Evolutionary conservation across 1,284 basidiomycete genomes (phyloP).

Genomic region (Ustilago loliicola): DNA sequence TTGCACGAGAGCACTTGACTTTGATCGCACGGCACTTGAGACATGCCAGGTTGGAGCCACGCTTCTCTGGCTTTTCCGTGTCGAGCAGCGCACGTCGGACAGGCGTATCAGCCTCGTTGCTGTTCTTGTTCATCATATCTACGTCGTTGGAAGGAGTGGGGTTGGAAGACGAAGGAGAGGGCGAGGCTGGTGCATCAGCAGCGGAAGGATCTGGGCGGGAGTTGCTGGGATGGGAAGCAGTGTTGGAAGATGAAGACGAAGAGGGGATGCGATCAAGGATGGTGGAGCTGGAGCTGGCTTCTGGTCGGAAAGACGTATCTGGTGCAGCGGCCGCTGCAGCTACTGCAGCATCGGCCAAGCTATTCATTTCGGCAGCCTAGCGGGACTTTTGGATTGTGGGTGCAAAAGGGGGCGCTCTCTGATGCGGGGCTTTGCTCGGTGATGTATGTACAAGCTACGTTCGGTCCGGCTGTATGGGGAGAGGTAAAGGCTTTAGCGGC

Average conservation of each 20-base stretch:
- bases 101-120: conserved; percentile 22
- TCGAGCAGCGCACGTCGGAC: conserved; percentile 44
- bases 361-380: conserved; percentile 34
- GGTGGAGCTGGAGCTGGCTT: conserved; percentile 11
- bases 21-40: conserved; percentile 56
- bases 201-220: conserved; percentile 8
- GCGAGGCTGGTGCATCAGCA: conserved; percentile 3
- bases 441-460: neutral
- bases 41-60: conserved; percentile 52
- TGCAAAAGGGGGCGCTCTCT: neutral
- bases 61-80: conserved; percentile 50
- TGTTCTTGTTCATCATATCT: conserved; percentile 36
- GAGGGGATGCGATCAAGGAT: conserved; percentile 12
- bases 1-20: conserved; percentile 48
- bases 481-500: neutral
- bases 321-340: conserved; percentile 25
- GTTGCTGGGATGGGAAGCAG: neutral
- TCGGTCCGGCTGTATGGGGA: neutral
- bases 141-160: conserved; percentile 19
- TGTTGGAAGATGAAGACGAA: conserved; percentile 14
- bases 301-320: conserved; percentile 16
- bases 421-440: neutral
- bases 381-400: neutral
- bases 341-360: conserved; percentile 42
- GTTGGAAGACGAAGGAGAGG: conserved; percentile 14